A percentile compares a stretch with the other conserved stretches of the same genome.
Conservation (phyloP, 768 basidiomycete genomes). For the Lepiota venenata region DNA sequence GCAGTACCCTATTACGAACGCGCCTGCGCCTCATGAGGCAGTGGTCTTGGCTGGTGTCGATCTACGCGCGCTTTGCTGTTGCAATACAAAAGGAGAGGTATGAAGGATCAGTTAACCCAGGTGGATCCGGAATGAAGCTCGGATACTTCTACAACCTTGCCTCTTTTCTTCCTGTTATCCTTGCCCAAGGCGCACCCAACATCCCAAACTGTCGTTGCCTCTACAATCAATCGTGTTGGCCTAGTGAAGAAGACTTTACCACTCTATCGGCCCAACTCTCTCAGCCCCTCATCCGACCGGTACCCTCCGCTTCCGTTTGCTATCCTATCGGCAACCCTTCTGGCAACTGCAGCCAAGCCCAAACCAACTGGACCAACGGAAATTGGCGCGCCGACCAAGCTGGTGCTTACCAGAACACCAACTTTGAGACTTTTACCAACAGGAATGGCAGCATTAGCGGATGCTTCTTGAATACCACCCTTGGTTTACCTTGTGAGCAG, state of each 20-base stretch:
- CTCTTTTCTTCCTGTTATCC: neutral
- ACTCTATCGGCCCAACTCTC: slow-evolving; percentile 34
- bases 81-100: too few species aligned
- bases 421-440: slow-evolving; percentile 9
- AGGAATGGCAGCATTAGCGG: slow-evolving; percentile 45
- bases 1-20: too few species aligned
- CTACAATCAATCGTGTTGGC: slow-evolving; percentile 41
- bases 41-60: too few species aligned
- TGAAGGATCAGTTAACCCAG: too few species aligned
- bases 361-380: neutral
- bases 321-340: slow-evolving; percentile 33
- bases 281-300: slow-evolving; percentile 39
- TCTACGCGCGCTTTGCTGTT: too few species aligned
- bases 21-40: too few species aligned
- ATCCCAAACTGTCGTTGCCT: slow-evolving; percentile 32
- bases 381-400: slow-evolving; percentile 10
- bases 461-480: slow-evolving; percentile 47
- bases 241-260: slow-evolving; percentile 28
- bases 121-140: neutral
- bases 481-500: slow-evolving; percentile 38
- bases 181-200: neutral
- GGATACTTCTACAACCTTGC: neutral
- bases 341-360: slow-evolving; percentile 21
- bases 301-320: slow-evolving; percentile 37
- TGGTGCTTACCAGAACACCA: slow-evolving; percentile 11